Evolutionary conservation across 805 yeast species (phyloP).

Genomic region (Cyberlindnera mississippiensis): DNA sequence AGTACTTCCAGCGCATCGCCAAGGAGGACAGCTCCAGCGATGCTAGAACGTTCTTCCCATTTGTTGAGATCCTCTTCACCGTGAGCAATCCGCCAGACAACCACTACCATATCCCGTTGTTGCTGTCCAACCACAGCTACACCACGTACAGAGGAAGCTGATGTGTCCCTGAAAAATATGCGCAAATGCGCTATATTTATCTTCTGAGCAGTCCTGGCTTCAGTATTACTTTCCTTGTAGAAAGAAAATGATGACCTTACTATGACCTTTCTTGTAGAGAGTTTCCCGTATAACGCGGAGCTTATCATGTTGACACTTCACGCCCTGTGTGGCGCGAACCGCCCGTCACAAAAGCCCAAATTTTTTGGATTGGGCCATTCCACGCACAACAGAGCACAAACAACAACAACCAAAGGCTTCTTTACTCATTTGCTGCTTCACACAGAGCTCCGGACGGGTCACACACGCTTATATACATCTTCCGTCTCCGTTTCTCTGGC

Average conservation of each 20-base stretch:
- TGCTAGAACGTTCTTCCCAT: slow-evolving; percentile 74
- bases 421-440: too few relatives aligned
- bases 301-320: too few relatives aligned
- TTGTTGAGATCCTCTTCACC: slow-evolving; percentile 73
- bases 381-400: not conserved
- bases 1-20: slow-evolving; percentile 45
- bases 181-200: too few relatives aligned
- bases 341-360: slow-evolving; percentile 12
- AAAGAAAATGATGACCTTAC: too few relatives aligned
- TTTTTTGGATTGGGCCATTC: slow-evolving; percentile 5
- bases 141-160: slow-evolving; percentile 78
- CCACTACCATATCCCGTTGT: slow-evolving; percentile 87
- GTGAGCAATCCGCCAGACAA: slow-evolving; percentile 63
- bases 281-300: too few relatives aligned
- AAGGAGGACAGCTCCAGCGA: slow-evolving; percentile 21
- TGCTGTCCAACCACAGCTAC: slow-evolving; percentile 81
- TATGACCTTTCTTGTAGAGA: too few relatives aligned
- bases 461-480: not conserved
- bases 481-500: not conserved
- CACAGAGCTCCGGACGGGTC: too few relatives aligned
- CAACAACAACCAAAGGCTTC: not conserved
- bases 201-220: too few relatives aligned
- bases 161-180: too few relatives aligned
- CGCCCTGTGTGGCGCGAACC: not conserved
- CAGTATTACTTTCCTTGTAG: too few relatives aligned